These are phyloP conservation scores for Cylindrodendrum hubeiense DNA, from an alignment of 2,329 filamentous ascomycete species.

Conservation along the genomic window DNA sequence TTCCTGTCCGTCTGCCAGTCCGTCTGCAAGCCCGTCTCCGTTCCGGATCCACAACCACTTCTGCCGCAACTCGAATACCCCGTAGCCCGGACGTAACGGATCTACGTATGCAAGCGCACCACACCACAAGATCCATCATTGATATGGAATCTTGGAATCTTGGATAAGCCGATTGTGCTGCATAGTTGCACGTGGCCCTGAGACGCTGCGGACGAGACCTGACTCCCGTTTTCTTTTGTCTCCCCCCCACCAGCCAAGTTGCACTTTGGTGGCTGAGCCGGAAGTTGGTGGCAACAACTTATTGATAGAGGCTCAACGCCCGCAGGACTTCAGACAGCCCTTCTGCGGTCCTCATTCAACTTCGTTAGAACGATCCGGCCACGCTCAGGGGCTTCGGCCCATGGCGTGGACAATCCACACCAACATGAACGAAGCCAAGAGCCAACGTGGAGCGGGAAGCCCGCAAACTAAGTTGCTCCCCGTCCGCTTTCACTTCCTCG, in stretches of 20 bases:
- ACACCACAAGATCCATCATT: background rate
- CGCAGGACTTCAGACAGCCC: background rate
- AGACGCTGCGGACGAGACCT: conserved; percentile 12
- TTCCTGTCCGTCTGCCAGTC: too few relatives aligned
- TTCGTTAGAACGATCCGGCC: background rate
- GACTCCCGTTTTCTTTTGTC: background rate
- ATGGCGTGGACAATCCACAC: background rate
- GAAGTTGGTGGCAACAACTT: background rate
- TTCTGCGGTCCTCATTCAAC: background rate
- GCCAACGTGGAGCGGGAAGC: conserved; percentile 10
- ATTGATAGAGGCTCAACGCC: background rate
- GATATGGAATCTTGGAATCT: background rate
- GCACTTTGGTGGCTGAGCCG: conserved; percentile 5
- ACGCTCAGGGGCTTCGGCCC: background rate
- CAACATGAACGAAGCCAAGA: background rate
- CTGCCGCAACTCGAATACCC: background rate
- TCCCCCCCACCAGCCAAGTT: background rate
- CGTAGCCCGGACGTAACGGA: background rate
- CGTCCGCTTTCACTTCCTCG: background rate
- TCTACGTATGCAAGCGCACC: background rate
- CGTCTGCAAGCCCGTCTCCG: background rate
- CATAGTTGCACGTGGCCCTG: conserved; percentile 17
- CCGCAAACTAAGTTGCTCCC: conserved; percentile 12
- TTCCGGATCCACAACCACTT: background rate
- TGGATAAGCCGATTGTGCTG: background rate